phyloP scores from a whole-genome alignment of 2,329 filamentous ascomycete genomes.

The Calonectria pauciramosa region DNA sequence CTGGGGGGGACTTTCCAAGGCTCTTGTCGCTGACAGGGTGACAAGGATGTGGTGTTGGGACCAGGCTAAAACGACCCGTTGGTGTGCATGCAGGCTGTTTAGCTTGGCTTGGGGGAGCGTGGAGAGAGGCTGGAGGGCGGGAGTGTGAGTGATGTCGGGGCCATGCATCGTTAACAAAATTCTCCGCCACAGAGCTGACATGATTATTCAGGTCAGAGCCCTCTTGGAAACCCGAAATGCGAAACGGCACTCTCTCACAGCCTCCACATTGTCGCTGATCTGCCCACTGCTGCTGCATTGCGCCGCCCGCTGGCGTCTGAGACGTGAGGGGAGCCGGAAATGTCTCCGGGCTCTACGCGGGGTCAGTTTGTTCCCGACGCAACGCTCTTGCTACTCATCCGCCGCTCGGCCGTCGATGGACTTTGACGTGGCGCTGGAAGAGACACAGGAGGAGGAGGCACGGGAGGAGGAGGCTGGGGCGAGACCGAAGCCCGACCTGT shows the following conservation, averaged over 20 bases:
- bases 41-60: not conserved
- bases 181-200: conserved; percentile 16
- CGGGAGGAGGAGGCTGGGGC: not conserved
- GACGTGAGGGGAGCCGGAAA: not conserved
- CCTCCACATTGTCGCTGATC: not conserved
- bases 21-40: not conserved
- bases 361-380: not conserved
- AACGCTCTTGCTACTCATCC: conserved; percentile 18
- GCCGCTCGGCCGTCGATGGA: conserved; percentile 33
- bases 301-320: not conserved
- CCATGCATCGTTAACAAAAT: not conserved
- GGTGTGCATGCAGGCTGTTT: not conserved
- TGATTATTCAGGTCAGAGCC: conserved; percentile 14
- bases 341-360: not conserved
- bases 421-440: conserved; percentile 8
- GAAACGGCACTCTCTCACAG: not conserved
- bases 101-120: not conserved
- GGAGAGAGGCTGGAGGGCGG: not conserved
- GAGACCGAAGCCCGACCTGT: conserved; percentile 19
- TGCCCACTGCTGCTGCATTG: not conserved
- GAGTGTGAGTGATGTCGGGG: not conserved
- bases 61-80: not conserved
- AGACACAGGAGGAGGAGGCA: not conserved
- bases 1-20: not conserved
- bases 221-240: conserved; percentile 9